Evolutionary conservation across 2,329 filamentous ascomycete genomes (phyloP), one percentile per base, ranked within the genome.

Genomic region (Beauveria sp.): DNA sequence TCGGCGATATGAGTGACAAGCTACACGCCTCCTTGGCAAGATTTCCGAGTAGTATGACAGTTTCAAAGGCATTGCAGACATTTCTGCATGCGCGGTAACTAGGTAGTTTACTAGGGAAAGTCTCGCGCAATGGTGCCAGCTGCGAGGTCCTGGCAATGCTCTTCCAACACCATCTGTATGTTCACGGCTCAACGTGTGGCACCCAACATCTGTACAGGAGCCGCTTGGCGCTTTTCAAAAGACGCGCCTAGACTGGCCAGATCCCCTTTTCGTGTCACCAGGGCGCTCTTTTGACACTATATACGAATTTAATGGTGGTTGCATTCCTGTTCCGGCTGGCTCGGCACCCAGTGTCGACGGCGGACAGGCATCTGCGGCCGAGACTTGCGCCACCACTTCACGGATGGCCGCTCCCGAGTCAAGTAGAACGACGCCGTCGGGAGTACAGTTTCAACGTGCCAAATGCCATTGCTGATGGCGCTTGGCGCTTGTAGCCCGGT

Each of bases 401-500:
- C 53, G 41, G 53, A 34, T 47, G 26, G n/a, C 18, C 20, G 34
- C 51, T 28, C 51, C 24, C 34, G n/a, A 44, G 24, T 28, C 24
- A 18, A n/a, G 22, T 10, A 48, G 10, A n/a, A 26, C n/a, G 6
- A n/a, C 7, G 28, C 2, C 4, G 43, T 10, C 30, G 20, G 43
- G 26, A 8, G 12, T 22, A 22, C 34, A 24, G 12, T n/a, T 22
- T 44, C 18, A 51, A 22, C 2, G n/a, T 44, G 47, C 26, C 47
- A 52, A 44, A 37, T 34, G 26, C 7, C 47, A 59, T 52, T 22
- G 3, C 8, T 24, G 34, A 22, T 37, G 51, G 55, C 55, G 22
- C 22, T 58, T 59, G 48, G 57, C 57, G 48, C 41, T 54, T 59
- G 57, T 41, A 37, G 28, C 50, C 34, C 50, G 28, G 48, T 28